phyloP scores from a whole-genome alignment of 1,284 basidiomycete genomes.

The Cryptococcus jaspeensis region DNA sequence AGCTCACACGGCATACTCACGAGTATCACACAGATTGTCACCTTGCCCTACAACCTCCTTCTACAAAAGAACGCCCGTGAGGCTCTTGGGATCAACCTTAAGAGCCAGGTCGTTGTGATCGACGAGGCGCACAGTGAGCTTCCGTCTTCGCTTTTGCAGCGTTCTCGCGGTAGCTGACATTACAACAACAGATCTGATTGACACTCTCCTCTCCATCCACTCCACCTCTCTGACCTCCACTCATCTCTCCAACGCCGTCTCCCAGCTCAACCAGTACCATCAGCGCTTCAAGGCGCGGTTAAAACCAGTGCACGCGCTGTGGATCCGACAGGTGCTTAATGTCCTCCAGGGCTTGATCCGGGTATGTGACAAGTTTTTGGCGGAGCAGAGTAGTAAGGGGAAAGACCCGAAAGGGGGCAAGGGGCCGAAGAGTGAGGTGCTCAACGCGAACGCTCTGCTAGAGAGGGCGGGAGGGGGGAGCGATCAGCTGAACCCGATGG shows the following conservation, averaged over 20 bases:
- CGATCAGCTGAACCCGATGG: slow-evolving; percentile 71
- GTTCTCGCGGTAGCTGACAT: no score
- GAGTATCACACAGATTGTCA: slow-evolving; percentile 63
- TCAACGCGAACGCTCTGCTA: slow-evolving; percentile 61
- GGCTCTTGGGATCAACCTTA: slow-evolving; percentile 78
- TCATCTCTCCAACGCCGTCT: slow-evolving; percentile 63
- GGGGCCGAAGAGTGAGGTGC: slow-evolving; percentile 35
- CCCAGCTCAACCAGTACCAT: slow-evolving; percentile 79
- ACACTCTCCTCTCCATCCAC: slow-evolving; percentile 83
- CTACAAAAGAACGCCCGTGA: slow-evolving; percentile 81
- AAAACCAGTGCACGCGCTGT: slow-evolving; percentile 69
- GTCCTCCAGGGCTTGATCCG: slow-evolving; percentile 68
- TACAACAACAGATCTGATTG: slow-evolving; percentile 66
- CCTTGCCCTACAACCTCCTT: slow-evolving; percentile 90
- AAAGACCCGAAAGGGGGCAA: background rate
- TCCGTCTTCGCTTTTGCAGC: background rate
- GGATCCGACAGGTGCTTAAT: slow-evolving; percentile 73
- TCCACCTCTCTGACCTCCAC: slow-evolving; percentile 66
- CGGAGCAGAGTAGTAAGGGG: slow-evolving; percentile 15
- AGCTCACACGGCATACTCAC: background rate
- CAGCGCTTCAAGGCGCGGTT: slow-evolving; percentile 74
- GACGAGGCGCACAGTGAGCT: slow-evolving; percentile 93
- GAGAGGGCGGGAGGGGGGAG: slow-evolving; percentile 64
- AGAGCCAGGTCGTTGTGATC: slow-evolving; percentile 80
- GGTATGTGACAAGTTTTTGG: slow-evolving; percentile 57